These are phyloP conservation scores for Rhizoclosmatium globosum DNA, from an alignment of 192 early-diverging fungal genomes.

Conservation along the genomic window DNA sequence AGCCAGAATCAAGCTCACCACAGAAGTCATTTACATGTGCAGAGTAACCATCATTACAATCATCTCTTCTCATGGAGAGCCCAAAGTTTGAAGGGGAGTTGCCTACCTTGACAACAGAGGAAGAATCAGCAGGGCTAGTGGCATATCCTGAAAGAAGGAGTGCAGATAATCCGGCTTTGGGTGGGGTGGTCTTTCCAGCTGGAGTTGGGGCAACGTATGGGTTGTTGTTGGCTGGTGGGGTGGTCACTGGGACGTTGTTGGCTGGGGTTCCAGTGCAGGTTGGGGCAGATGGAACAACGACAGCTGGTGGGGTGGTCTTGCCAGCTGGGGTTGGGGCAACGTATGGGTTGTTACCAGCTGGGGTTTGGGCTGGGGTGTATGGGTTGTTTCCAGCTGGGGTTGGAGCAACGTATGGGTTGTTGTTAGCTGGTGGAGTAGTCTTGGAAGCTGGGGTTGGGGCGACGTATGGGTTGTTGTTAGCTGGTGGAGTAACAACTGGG, in stretches of 20 bases:
- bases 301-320: background rate
- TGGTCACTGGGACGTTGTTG: background rate
- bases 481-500: background rate
- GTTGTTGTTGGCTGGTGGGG: background rate
- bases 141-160: too few relatives aligned
- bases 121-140: too few relatives aligned
- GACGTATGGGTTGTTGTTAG: background rate
- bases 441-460: background rate
- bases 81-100: too few relatives aligned
- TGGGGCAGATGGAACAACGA: constrained; percentile 3
- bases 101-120: too few relatives aligned
- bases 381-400: background rate
- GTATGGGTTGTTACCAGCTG: background rate
- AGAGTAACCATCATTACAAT: too few relatives aligned
- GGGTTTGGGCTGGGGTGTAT: background rate
- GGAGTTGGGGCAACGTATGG: constrained; percentile 24
- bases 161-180: too few relatives aligned
- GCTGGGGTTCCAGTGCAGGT: constrained; percentile 12
- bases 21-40: too few relatives aligned
- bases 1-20: too few relatives aligned
- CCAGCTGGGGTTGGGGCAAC: constrained; percentile 8
- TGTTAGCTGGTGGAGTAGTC: constrained; percentile 11
- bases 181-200: background rate
- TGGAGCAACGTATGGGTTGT: constrained; percentile 1
- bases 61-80: too few relatives aligned